phyloP scores from a whole-genome alignment of 441 rosid genomes.

The Syzygium malaccense region DNA sequence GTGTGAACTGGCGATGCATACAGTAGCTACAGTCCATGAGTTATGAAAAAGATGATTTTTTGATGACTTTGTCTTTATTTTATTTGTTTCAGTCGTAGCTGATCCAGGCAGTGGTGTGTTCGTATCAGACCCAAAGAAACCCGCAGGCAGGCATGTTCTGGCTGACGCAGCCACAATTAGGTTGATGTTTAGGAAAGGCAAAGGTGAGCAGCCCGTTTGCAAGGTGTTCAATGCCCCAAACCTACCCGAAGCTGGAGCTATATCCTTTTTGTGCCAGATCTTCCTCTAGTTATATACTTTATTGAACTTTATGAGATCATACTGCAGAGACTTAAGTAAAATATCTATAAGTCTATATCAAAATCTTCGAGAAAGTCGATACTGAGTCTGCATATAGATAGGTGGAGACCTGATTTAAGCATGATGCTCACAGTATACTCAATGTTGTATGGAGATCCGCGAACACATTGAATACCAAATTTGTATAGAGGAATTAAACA shows the following conservation, averaged over 20 bases:
- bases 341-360: not conserved
- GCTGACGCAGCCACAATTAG: slow-evolving; percentile 90
- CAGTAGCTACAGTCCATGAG: not conserved
- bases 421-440: too few species aligned
- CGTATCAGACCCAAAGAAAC: slow-evolving; percentile 93
- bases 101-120: too few species aligned
- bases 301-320: too few species aligned
- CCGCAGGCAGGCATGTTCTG: slow-evolving; percentile 91
- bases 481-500: too few species aligned
- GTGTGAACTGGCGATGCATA: not conserved
- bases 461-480: too few species aligned
- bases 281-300: not conserved
- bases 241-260: slow-evolving; percentile 90
- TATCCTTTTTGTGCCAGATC: slow-evolving; percentile 40
- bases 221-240: slow-evolving; percentile 93
- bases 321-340: not conserved
- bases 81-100: slow-evolving; percentile 35
- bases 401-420: not conserved
- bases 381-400: too few species aligned
- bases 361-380: not conserved
- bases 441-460: not conserved
- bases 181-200: slow-evolving; percentile 88
- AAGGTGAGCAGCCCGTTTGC: slow-evolving; percentile 91
- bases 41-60: not conserved
- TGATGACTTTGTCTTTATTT: not conserved